Conservation (phyloP, 108 stramenopile species). For the Fragilaria crotonensis region DNA sequence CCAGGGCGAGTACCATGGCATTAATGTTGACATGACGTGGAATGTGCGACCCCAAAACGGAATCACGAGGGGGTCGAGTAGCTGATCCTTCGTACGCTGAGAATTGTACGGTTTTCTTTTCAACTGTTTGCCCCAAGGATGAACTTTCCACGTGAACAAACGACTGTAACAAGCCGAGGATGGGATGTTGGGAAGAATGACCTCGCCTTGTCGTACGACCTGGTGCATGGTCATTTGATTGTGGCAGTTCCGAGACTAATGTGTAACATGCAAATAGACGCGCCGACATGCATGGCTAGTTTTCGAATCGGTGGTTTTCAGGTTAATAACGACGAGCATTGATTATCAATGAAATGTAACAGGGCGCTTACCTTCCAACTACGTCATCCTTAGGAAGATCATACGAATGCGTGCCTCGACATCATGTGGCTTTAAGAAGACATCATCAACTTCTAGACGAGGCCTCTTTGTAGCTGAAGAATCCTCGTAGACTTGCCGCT, state of each 20-base stretch:
- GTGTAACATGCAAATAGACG: conserved; percentile 7
- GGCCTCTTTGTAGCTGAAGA: neutral
- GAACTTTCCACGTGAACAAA: neutral
- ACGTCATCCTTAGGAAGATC: neutral
- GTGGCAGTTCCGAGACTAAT: neutral
- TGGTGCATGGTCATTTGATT: neutral
- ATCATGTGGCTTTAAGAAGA: neutral
- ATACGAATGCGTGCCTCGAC: neutral
- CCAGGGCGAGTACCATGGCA: neutral
- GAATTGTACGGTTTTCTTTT: conserved; percentile 5
- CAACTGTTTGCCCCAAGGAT: neutral
- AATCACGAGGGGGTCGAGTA: conserved; percentile 13
- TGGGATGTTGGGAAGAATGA: neutral
- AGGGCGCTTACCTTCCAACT: neutral
- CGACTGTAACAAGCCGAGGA: neutral
- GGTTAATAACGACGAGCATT: neutral
- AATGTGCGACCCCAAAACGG: conserved; percentile 2
- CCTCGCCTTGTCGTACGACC: neutral
- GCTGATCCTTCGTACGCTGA: conserved; percentile 7
- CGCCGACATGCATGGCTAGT: conserved; percentile 8
- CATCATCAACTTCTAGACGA: neutral
- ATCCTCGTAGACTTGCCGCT: too few relatives aligned
- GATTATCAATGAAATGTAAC: neutral
- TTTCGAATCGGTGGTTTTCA: too few relatives aligned
- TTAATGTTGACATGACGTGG: conserved; percentile 1